A percentile compares a stretch with the other conserved stretches of the same genome.
These are phyloP conservation scores for Pseudocercospora pini-densiflorae DNA, from an alignment of 2,329 filamentous ascomycete species.

Conservation along the genomic window DNA sequence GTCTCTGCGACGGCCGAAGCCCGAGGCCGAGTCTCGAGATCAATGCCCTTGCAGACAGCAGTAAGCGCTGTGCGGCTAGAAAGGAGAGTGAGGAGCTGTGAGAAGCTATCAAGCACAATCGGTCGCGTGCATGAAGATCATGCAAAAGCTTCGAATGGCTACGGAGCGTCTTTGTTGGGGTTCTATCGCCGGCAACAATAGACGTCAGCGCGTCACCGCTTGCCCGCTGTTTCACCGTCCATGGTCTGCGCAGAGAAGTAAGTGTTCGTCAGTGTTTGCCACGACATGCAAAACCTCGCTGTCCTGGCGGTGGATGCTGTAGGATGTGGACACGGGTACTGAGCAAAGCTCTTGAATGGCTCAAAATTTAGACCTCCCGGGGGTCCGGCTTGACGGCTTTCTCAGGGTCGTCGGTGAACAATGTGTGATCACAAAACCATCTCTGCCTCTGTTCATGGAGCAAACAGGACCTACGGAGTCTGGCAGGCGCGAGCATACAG, in stretches of 20 bases:
- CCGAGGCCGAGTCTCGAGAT: not conserved
- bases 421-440: not conserved
- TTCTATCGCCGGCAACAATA: not conserved
- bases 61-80: not conserved
- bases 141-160: not conserved
- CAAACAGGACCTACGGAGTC: not conserved
- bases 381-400: not conserved
- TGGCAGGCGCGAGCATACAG: not conserved
- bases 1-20: slow-evolving; percentile 6
- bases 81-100: not conserved
- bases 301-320: not conserved
- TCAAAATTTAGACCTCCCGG: not conserved
- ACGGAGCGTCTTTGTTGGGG: not conserved
- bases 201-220: not conserved
- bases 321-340: not conserved
- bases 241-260: not conserved
- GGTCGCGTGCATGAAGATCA: slow-evolving; percentile 4
- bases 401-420: not conserved
- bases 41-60: not conserved
- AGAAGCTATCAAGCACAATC: not conserved
- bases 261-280: not conserved
- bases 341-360: not conserved
- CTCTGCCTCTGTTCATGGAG: not conserved
- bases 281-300: not conserved
- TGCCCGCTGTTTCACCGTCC: not conserved